Base-by-base conservation (phyloP, 2,329 filamentous ascomycete species). In the Curvularia verruculosa region DNA sequence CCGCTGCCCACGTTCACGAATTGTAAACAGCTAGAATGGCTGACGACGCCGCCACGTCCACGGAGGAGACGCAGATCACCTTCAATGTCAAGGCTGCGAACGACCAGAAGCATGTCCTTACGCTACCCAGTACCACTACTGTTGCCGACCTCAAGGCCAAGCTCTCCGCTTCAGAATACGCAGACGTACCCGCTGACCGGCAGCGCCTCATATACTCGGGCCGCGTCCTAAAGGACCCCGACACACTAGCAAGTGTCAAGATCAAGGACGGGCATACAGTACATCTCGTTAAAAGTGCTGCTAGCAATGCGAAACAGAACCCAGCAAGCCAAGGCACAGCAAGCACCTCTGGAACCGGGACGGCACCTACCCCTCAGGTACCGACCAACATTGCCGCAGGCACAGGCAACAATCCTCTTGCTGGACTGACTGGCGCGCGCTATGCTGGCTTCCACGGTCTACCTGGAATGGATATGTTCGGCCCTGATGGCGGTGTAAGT, bases 71-170 rank as follows among this genome's bases (percentile, higher is more conserved):
- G 71, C 88, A 93, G 70, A 81, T 99, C 80, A 96, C 91, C 77
- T 98, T 99, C 86, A 95, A 92, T 81, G 89, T 99, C 79, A 99
- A 98, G 83, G 91, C 91, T n/a, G 93, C 92, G n/a, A 89, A 88
- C 69, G 93, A 97, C 74, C 87, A 86, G 75, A 92, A 90, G 77
- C 93, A 92, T 74, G 88, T 85, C 50, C 82, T 99, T 74, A 96
- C 92, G 54, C 88, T 98, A 72, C 79, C 89, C 56, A 84, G 89
- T 64, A 85, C 86, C 34, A 91, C 89, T 47, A 90, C 89, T 7
- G 89, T 98, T 41, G 83, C 86, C 55, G 92, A 97, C 60, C 85
- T 99, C 68, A 99, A 99, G 84, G 85, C 85, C 61, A 96, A 94
- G 82, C 87, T 99, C 37, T 86, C 93, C 5, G 85, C 85, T 29